Evolutionary conservation across 257 asterid species (phyloP).

Genomic region (Nicotiana benthamiana): DNA sequence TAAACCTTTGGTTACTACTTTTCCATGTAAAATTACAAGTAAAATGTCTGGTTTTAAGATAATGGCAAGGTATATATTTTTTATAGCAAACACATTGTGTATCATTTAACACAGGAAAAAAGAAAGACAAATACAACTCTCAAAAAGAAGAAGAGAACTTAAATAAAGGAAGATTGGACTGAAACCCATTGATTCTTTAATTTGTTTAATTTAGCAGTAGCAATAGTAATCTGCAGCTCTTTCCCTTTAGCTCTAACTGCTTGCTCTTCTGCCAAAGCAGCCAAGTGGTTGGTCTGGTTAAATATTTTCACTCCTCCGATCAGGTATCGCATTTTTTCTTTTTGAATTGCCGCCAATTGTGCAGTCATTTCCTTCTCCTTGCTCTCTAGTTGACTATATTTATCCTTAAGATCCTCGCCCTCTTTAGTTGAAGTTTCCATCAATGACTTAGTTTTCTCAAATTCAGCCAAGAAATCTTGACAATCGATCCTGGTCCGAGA

Average conservation of each 20-base stretch:
- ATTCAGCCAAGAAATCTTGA: not conserved
- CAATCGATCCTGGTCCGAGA: not conserved
- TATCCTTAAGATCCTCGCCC: not conserved
- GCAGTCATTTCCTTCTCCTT: not conserved
- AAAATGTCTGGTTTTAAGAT: too few relatives aligned
- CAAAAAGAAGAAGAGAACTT: not conserved
- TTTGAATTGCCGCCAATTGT: not conserved
- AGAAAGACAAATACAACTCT: not conserved
- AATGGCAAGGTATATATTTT: too few relatives aligned
- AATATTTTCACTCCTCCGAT: not conserved
- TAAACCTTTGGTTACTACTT: too few relatives aligned
- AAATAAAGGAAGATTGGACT: not conserved
- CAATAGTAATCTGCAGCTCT: not conserved
- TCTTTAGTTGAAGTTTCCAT: not conserved
- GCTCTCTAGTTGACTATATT: not conserved
- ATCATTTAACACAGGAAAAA: too few relatives aligned
- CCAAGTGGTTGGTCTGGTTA: not conserved
- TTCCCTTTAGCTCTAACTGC: not conserved
- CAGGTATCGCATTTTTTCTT: not conserved
- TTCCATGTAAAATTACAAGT: too few relatives aligned
- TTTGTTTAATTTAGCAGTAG: not conserved
- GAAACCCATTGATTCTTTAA: not conserved
- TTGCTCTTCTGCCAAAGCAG: not conserved
- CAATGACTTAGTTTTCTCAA: not conserved
- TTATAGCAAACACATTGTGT: not conserved